Evolutionary conservation across 2,329 filamentous ascomycete genomes (phyloP).

Genomic region (Fusarium sp.): DNA sequence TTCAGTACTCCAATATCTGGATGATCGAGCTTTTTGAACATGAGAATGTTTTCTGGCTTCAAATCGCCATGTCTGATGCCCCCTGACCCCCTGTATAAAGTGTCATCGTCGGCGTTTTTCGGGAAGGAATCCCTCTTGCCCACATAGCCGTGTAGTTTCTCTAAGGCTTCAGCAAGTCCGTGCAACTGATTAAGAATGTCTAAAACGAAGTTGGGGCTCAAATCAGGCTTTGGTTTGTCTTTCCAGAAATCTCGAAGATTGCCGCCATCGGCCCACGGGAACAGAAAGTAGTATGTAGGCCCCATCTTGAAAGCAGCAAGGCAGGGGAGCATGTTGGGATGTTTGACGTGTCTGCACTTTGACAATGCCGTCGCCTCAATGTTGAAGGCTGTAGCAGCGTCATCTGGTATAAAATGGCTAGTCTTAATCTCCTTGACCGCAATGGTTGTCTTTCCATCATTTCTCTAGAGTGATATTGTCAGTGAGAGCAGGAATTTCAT

Average conservation of each 20-base stretch:
- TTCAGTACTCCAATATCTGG: conserved; percentile 1
- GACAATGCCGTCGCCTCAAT: conserved; percentile 6
- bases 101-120: not conserved
- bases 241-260: conserved; percentile 27
- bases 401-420: not conserved
- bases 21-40: not conserved
- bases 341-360: conserved; percentile 3
- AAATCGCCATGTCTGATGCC: conserved; percentile 13
- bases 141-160: conserved; percentile 4
- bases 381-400: conserved; percentile 6
- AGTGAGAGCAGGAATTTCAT: not conserved
- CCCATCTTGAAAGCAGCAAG: conserved; percentile 21
- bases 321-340: conserved; percentile 9
- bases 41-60: conserved; percentile 19
- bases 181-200: conserved; percentile 1
- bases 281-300: conserved; percentile 17
- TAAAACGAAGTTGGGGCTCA: not conserved
- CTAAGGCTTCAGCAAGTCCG: not conserved
- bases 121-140: not conserved
- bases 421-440: conserved; percentile 18
- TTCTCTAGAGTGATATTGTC: not conserved
- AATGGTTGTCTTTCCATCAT: not conserved
- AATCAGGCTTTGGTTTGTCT: not conserved
- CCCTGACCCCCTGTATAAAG: not conserved
- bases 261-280: conserved; percentile 24